Base-by-base conservation (phyloP, 2,329 filamentous ascomycete species). In the Bretziella fagacearum region DNA sequence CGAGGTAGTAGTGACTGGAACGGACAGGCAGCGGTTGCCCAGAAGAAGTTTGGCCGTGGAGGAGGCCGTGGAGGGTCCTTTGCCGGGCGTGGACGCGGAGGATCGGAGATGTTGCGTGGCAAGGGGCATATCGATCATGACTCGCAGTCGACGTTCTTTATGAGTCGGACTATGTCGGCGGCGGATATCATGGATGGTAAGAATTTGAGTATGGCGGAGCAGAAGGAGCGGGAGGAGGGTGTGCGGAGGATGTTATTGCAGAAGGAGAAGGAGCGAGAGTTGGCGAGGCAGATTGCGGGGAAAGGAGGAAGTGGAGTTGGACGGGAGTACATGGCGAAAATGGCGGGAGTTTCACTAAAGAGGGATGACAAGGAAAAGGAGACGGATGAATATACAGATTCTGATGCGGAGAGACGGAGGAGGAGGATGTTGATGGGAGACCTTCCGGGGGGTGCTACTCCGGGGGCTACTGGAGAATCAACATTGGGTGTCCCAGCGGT, bases 191-290 rank as follows among this genome's bases (percentile, higher is more conserved):
- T 86, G 22, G 81, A 87, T 54, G 73, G 75, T 37, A 50, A 50
- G 45, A 45, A 50, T 40, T 6, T 50, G 7, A 39, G 29, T 11
- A 73, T 73, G 17, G 66, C 70, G 1, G 71, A 77, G 47, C 69
- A 73, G 26, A 71, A 69, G 25, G 77, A 77, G 54, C 70, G 73
- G 50, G 73, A 77, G 44, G 82, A 86, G 52, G 71, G 73, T 15
- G 62, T 83, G 53, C 78, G 76, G 52, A 70, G 77, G 48, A 71
- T 71, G 3, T 64, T 86, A 4, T 72, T 75, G 4, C 73, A 72
- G 11, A 72, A 76, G 54, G 81, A 87, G 59, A 79, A 74, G 56
- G 84, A 89, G 59, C 68, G 76, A 17, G 78, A 84, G 20, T 70
- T 91, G 42, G 80, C 78, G 53, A 76, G 74, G 57, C 75, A 74